Base-by-base conservation (phyloP, 371 early-diverging fungal species). In the Sporodiniella umbellata region DNA sequence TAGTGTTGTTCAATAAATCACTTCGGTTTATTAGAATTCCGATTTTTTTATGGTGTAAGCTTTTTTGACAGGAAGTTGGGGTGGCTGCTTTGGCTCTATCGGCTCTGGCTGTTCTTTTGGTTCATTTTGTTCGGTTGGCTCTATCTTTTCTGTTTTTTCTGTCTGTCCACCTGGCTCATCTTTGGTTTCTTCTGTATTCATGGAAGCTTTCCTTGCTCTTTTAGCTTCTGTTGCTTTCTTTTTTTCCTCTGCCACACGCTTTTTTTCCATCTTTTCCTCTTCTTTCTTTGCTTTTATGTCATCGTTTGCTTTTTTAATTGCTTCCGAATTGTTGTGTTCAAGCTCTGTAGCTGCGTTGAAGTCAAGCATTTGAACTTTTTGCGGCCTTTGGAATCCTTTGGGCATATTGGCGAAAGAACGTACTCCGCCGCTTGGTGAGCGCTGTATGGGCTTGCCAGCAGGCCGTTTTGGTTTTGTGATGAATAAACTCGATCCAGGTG, bases 341-440 rank as follows among this genome's bases (percentile, higher is more conserved):
- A 66, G 23, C 28, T 54, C 55, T 33, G 62, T 49, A 14, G 62
- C 54, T 24, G 57, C 50, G 21, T 42, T 40, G 19, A 66, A 51
- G 26, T 61, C 62, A 24, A 66, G 44, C 62, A 66, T 61, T 52
- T 61, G 66, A 0, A 52, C 55, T 26, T 46, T 57, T 33, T 58
- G 51, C 11, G 38, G 46, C 12, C 49, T 26, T 39, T 58, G 58
- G 11, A 66, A 46, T 11, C 66, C 66, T 40, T 48, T 50, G 23
- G 66, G 66, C 8, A 61, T 8, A 38, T 37, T 54, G 12, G 17
- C 35, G 18, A 38, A 17, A 14, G 48, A 17, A 30, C 39, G 42
- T 7, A 28, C 30, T 25, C 44, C 24, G 8, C 33, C 12, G 19
- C 48, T 45, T 2, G 37, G 10, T 14, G 53, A 6, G 33, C 43